phyloP scores from a whole-genome alignment of 179 eudicot species.

The Pouteria campechiana region DNA sequence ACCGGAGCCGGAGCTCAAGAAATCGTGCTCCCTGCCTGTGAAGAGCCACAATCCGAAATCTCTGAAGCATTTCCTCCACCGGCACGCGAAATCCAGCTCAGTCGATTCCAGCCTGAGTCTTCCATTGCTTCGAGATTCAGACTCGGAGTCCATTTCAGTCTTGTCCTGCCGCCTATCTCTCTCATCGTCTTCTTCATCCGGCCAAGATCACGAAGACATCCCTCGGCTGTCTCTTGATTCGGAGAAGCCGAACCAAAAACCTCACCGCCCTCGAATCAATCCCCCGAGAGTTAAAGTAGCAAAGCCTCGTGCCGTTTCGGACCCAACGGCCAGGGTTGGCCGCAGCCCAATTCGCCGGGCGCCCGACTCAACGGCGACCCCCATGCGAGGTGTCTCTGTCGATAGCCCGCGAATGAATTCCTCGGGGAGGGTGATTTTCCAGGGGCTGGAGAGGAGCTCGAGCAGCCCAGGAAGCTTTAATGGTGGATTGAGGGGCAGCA shows the following conservation, averaged over 20 bases:
- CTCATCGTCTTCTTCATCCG: slow-evolving; percentile 50
- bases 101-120: slow-evolving; percentile 29
- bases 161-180: slow-evolving; percentile 38
- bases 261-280: not conserved
- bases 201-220: slow-evolving; percentile 55
- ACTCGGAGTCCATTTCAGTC: slow-evolving; percentile 29
- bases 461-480: slow-evolving; percentile 81
- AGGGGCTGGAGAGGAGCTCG: slow-evolving; percentile 70
- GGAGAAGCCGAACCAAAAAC: slow-evolving; percentile 22
- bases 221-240: slow-evolving; percentile 69
- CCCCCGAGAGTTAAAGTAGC: slow-evolving; percentile 23
- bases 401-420: slow-evolving; percentile 93
- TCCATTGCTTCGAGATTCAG: slow-evolving; percentile 40
- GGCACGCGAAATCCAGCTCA: slow-evolving; percentile 45
- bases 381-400: slow-evolving; percentile 33
- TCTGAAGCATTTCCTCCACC: slow-evolving; percentile 37
- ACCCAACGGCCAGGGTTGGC: slow-evolving; percentile 10
- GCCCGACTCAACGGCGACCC: slow-evolving; percentile 11
- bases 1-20: too few species aligned
- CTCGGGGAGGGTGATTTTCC: slow-evolving; percentile 71
- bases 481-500: slow-evolving; percentile 58
- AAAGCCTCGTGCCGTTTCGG: slow-evolving; percentile 12
- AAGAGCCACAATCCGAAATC: slow-evolving; percentile 14
- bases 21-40: slow-evolving; percentile 7
- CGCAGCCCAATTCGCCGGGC: slow-evolving; percentile 21